These are phyloP conservation scores for Mrakiaceae sp. DNA, from an alignment of 1,284 basidiomycete species.

Conservation along the genomic window DNA sequence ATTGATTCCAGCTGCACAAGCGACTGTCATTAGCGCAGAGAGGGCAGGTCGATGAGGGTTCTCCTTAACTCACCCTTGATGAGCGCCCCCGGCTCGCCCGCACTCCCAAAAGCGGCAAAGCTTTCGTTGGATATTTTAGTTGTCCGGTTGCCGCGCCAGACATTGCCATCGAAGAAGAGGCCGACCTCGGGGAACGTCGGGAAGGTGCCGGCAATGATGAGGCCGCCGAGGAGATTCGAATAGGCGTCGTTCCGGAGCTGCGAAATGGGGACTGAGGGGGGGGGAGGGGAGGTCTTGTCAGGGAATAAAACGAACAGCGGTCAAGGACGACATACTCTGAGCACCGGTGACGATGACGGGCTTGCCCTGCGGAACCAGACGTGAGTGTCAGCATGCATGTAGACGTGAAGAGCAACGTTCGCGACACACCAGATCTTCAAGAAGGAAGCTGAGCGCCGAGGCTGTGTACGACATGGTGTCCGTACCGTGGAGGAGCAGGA, in stretches of 20 bases:
- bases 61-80: constrained; percentile 51
- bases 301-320: background rate
- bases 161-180: constrained; percentile 76
- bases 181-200: constrained; percentile 49
- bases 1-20: constrained; percentile 62
- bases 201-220: constrained; percentile 61
- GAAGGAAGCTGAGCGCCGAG: constrained; percentile 69
- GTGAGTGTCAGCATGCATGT: background rate
- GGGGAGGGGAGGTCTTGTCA: background rate
- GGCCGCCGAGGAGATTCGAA: constrained; percentile 65
- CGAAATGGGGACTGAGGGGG: constrained; percentile 33
- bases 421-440: constrained; percentile 65
- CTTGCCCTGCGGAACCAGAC: constrained; percentile 27
- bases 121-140: constrained; percentile 75
- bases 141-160: constrained; percentile 70
- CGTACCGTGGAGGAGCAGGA: constrained; percentile 83
- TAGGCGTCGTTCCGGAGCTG: constrained; percentile 75
- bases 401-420: background rate
- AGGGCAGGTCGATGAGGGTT: background rate
- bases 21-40: background rate
- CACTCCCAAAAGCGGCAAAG: constrained; percentile 64
- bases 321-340: constrained; percentile 37
- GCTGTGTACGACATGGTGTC: constrained; percentile 86
- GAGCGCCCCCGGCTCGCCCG: constrained; percentile 63
- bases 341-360: constrained; percentile 71